phyloP scores from a whole-genome alignment of 1,284 basidiomycete species.

The Cryptococcus sp. region DNA sequence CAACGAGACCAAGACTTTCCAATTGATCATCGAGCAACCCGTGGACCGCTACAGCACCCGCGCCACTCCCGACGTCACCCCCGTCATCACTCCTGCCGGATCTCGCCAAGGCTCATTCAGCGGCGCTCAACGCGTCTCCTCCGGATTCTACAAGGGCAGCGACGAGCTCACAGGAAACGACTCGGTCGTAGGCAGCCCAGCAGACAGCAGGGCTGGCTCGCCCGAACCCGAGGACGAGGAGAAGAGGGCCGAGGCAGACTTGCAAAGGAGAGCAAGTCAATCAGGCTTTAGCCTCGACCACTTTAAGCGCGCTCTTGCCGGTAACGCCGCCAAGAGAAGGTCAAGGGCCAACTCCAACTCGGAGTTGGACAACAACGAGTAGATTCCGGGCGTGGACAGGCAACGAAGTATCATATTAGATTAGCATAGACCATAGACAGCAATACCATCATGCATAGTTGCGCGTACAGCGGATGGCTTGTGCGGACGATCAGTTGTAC shows the following conservation, averaged over 20 bases:
- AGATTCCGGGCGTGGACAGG: neutral
- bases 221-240: conserved; percentile 30
- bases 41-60: conserved; percentile 45
- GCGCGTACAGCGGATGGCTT: neutral
- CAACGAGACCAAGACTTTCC: conserved; percentile 44
- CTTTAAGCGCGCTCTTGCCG: conserved; percentile 51
- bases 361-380: conserved; percentile 24
- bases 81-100: conserved; percentile 52
- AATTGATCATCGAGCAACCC: conserved; percentile 52
- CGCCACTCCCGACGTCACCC: conserved; percentile 52
- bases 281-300: conserved; percentile 46
- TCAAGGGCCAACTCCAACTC: conserved; percentile 9
- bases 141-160: conserved; percentile 27
- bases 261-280: conserved; percentile 19
- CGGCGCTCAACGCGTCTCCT: conserved; percentile 12
- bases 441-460: neutral
- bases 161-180: conserved; percentile 53
- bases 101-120: conserved; percentile 49
- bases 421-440: conserved; percentile 4
- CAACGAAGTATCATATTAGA: neutral
- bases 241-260: conserved; percentile 26
- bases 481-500: no score
- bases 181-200: conserved; percentile 49
- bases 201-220: conserved; percentile 40
- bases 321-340: conserved; percentile 41